Evolutionary conservation across 768 basidiomycete genomes (phyloP).

Genomic region (Xerocomellus intermedius): DNA sequence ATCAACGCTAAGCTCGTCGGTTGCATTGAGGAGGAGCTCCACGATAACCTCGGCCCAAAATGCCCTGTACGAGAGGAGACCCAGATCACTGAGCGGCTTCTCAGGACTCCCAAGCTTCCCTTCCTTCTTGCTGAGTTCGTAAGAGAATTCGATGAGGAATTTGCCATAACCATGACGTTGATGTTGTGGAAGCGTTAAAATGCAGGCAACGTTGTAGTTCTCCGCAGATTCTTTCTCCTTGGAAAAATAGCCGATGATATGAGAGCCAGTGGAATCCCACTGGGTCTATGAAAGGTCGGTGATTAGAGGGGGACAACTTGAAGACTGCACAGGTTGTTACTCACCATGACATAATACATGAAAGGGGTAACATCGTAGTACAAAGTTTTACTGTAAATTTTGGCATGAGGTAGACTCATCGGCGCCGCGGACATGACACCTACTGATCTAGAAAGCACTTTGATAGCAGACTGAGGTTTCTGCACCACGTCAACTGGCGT

Average conservation of each 20-base stretch:
- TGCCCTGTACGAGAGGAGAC: conserved; percentile 87
- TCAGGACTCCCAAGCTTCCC: conserved; percentile 95
- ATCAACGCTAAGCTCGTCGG: conserved; percentile 85
- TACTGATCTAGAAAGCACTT: conserved; percentile 99
- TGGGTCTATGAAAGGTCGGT: conserved; percentile 49
- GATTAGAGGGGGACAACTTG: conserved; percentile 8
- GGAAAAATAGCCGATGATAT: conserved; percentile 97
- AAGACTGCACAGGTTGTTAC: conserved; percentile 19
- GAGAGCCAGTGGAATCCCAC: conserved; percentile 87
- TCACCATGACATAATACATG: conserved; percentile 98
- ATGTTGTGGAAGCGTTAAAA: conserved; percentile 96
- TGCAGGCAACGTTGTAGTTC: conserved; percentile 98
- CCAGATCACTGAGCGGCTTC: conserved; percentile 94
- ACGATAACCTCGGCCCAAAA: conserved; percentile 98
- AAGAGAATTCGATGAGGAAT: conserved; percentile 95
- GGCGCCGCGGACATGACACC: conserved; percentile 34
- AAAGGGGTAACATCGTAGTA: conserved; percentile 99
- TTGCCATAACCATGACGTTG: conserved; percentile 96
- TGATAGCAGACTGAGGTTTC: conserved; percentile 93
- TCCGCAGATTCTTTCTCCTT: conserved; percentile 99
- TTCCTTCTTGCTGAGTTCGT: conserved; percentile 96
- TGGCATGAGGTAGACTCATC: conserved; percentile 10
- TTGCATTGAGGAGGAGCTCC: conserved; percentile 72
- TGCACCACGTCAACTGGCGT: conserved; percentile 93
- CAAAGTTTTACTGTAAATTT: conserved; percentile 77